Base-by-base conservation (phyloP, 306 rosid species). In the barrel medic (Medicago truncatula) region DNA sequence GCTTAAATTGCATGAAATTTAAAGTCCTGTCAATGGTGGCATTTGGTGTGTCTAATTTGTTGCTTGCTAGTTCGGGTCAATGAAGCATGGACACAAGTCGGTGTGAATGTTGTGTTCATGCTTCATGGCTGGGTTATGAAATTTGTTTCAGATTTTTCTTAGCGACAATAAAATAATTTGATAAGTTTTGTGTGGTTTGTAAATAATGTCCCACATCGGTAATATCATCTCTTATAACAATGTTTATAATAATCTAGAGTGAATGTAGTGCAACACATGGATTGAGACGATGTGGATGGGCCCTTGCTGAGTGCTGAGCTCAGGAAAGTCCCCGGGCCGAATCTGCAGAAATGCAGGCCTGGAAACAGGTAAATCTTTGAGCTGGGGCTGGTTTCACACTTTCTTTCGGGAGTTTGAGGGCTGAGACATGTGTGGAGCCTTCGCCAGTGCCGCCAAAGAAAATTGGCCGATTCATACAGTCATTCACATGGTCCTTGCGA, bases 271-370 rank as follows among this genome's bases (percentile, higher is more conserved):
- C 1, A 3, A 5, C 4, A 58, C 1, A 6, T 10, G 71, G 71
- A 39, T 10, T n/a, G 36, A 36, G 78, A 73, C 0, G 69, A 52
- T 75, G 86, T 79, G 84, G 67, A 0, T 71, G 84, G 82, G 82
- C 18, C 39, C 5, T 0, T 4, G 62, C 71, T 0, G 0, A 0
- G 0, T 4, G 63, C 57, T 36, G 39, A 70, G 77, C 80, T 59
- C 76, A 39, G 83, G 85, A 85, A 85, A 82, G 89, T 82, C 83
- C 81, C 85, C 83, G 76, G 85, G 83, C 83, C 78, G 0, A 0
- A 0, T 0, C 49, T 40, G 74, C 74, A 76, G 83, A 76, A 68
- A 85, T 80, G 83, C 18, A 10, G 73, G 9, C 78, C 52, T 41
- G 40, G 54, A n/a, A 79, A 39, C 34, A 62, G 12, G 84, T 6